These are phyloP conservation scores for Turnera subulata DNA, from an alignment of 345 rosid species.

Conservation along the genomic window DNA sequence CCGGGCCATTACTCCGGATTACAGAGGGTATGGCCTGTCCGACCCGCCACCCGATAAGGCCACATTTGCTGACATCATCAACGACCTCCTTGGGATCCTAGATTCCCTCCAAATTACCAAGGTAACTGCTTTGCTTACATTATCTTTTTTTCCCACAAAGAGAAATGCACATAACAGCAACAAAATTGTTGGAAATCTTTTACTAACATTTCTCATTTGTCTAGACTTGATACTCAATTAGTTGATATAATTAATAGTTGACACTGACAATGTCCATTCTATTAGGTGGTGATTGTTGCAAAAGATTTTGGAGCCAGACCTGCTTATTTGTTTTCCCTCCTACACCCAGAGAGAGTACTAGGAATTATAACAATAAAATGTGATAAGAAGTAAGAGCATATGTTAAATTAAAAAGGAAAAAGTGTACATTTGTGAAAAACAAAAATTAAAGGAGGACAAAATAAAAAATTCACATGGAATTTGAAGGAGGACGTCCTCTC, in stretches of 20 bases:
- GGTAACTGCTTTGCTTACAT: conserved; percentile 16
- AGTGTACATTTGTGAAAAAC: too few relatives aligned
- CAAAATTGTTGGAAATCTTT: too few relatives aligned
- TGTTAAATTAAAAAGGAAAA: too few relatives aligned
- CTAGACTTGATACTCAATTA: too few relatives aligned
- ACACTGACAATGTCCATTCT: not conserved
- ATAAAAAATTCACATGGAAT: too few relatives aligned
- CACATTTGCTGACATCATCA: conserved; percentile 24
- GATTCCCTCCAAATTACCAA: conserved; percentile 35
- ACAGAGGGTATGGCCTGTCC: conserved; percentile 51
- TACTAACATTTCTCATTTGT: too few relatives aligned
- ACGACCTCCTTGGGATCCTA: conserved; percentile 38
- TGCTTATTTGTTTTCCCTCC: conserved; percentile 40
- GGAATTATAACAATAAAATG: conserved; percentile 48
- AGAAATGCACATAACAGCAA: too few relatives aligned
- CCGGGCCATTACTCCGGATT: conserved; percentile 50
- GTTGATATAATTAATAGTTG: not conserved
- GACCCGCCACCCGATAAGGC: conserved; percentile 40
- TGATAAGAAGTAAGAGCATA: too few relatives aligned
- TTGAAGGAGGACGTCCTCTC: too few relatives aligned
- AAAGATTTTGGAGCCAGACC: conserved; percentile 47
- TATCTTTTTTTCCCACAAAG: too few relatives aligned
- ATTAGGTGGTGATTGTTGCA: conserved; percentile 46
- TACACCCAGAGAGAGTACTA: conserved; percentile 40
- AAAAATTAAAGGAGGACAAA: too few relatives aligned